Base-by-base conservation (phyloP, 805 yeast genomes). In the Martiniozyma abietophila region DNA sequence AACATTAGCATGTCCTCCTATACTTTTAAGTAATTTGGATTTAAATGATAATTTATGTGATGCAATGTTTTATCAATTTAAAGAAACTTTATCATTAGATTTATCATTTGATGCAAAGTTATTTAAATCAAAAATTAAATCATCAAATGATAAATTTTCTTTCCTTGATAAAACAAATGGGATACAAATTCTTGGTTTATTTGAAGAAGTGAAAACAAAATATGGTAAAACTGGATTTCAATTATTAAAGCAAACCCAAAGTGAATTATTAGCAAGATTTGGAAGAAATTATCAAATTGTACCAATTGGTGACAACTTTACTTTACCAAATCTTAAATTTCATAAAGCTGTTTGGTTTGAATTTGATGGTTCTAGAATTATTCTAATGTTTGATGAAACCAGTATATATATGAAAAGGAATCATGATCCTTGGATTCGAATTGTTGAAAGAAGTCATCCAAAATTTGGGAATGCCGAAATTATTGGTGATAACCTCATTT, bases 201-300 rank as follows among this genome's bases (percentile, higher is more conserved):
- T 34, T 34, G 37, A 34, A 24, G 37, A 34, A 25, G 20, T 34
- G 17, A 34, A 34, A 29, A 20, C 25, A 15, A 29, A 34, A 21
- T 34, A 29, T 20, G 37, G 32, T 21, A 34, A 33, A 34, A 34
- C 37, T 8, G 37, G 37, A 11, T 34, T 34, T 11, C 37, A 34
- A 25, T 29, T 29, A 14, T 24, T 34, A 29, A 34, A 34, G n/a
- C n/a, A n/a, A n/a, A n/a, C n/a, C n/a, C n/a, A n/a, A n/a, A n/a
- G n/a, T n/a, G n/a, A n/a, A n/a, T n/a, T n/a, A n/a, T n/a, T n/a
- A n/a, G n/a, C n/a, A n/a, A n/a, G n/a, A n/a, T n/a, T n/a, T n/a
- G n/a, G n/a, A n/a, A n/a, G n/a, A n/a, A n/a, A n/a, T n/a, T n/a
- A n/a, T n/a, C n/a, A n/a, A n/a, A n/a, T n/a, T n/a, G n/a, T n/a